Evolutionary conservation across 441 rosid species (phyloP).

Genomic region (Brassica hybrid): DNA sequence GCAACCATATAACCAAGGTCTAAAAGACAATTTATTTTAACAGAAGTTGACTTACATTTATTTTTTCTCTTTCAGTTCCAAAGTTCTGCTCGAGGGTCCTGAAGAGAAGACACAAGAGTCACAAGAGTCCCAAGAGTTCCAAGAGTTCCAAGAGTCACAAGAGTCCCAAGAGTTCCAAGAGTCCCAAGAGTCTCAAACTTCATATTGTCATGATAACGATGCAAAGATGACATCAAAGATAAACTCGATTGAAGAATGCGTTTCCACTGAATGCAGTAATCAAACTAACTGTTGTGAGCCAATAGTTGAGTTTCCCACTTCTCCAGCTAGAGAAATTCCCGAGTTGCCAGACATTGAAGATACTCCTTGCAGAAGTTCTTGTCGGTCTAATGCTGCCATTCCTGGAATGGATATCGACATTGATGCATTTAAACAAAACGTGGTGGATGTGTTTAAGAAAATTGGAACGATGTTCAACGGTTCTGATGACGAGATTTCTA

Average conservation of each 20-base stretch:
- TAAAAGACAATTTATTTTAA: too few species aligned
- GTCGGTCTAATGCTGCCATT: constrained; percentile 39
- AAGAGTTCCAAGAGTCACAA: too few species aligned
- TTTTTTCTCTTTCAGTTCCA: constrained; percentile 45
- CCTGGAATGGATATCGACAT: constrained; percentile 49
- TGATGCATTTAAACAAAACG: constrained; percentile 44
- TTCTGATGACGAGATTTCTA: constrained; percentile 36
- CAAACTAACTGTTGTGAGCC: constrained; percentile 40
- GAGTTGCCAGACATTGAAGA: constrained; percentile 43
- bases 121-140: too few species aligned
- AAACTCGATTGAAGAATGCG: constrained; percentile 26
- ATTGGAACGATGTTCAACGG: background rate
- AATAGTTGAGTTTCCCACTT: constrained; percentile 29
- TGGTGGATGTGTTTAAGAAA: constrained; percentile 23
- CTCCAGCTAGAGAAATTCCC: constrained; percentile 26
- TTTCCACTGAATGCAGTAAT: constrained; percentile 23
- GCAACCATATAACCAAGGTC: too few species aligned
- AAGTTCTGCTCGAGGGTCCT: constrained; percentile 51
- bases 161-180: too few species aligned
- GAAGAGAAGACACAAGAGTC: constrained; percentile 17
- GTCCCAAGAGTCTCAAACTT: background rate
- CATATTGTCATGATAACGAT: background rate
- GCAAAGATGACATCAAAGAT: constrained; percentile 6
- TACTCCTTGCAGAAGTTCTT: background rate
- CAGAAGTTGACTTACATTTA: too few species aligned